Base-by-base conservation (phyloP, 352 stramenopile genomes). In the Thraustochytrium striatum region DNA sequence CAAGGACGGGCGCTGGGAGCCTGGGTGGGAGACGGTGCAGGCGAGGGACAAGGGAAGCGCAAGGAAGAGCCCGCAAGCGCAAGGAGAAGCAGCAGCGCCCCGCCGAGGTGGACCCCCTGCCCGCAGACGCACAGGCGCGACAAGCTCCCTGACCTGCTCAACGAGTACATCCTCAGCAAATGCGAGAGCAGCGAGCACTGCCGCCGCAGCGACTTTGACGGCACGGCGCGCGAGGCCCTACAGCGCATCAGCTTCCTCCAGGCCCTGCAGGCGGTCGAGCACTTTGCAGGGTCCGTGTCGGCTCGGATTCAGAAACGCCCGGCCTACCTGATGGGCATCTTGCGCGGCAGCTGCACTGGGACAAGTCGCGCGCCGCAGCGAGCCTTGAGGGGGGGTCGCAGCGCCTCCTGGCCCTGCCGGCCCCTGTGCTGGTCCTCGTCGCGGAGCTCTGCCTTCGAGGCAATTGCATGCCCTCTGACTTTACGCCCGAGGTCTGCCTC, bases 311-410 rank as follows among this genome's bases (percentile, higher is more conserved):
- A 58, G 30, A 80, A 80, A 19, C 19, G 70, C 11, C 58, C 70
- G 9, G 70, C 70, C 38, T 80, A 80, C 57, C 58, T 80, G 1
- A 80, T 80, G 70, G 70, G 70, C n/a, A 80, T 80, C 41, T 39
- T 80, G 13, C 38, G 70, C 0, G 70, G 70, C 21, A 80, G 33
- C 7, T 59, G 35, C 70, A 80, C 50, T 80, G 70, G 70, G 70
- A 80, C 55, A 80, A 80, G 55, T 57, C 53, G 21, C 70, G 58
- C 58, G 70, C 58, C 32, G 70, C 70, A 32, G 58, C 55, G 28
- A 72, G 55, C 61, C 19, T 72, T 13, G 28, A 28, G 30, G 58
- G 58, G 32, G 55, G 70, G 58, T 69, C 55, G 21, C 25, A 35
- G 28, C 33, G 79, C 53, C 70, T 80, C 30, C 50, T 80, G 32